Percentiles rank a stretch among this genome's conserved stretches.
Evolutionary conservation across 2,329 filamentous ascomycete genomes (phyloP).

Genomic region (Cladophialophora exuberans): DNA sequence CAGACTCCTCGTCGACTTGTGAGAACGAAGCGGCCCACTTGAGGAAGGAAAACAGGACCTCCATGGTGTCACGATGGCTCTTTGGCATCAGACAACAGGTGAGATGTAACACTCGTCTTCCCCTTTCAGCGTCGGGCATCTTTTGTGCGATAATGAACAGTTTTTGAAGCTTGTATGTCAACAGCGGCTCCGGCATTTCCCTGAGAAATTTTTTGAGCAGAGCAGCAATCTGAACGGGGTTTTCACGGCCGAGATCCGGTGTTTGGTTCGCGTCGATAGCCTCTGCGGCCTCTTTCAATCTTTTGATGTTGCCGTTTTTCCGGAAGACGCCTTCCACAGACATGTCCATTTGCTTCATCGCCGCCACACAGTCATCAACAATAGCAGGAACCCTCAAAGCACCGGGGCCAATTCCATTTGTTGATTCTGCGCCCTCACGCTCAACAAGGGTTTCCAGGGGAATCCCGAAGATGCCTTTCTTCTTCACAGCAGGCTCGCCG

Average conservation of each 20-base stretch:
- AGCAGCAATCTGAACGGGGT: constrained; percentile 90
- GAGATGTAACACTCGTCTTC: constrained; percentile 83
- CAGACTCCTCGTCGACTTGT: constrained; percentile 93
- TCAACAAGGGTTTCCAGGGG: constrained; percentile 87
- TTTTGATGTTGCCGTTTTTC: constrained; percentile 98
- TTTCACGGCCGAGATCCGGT: constrained; percentile 84
- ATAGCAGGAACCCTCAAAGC: constrained; percentile 89
- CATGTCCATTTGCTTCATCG: constrained; percentile 98
- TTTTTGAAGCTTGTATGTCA: constrained; percentile 92
- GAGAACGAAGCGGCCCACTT: constrained; percentile 98
- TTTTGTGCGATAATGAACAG: constrained; percentile 90
- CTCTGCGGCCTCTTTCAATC: constrained; percentile 82
- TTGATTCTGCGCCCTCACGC: constrained; percentile 94
- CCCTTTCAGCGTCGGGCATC: constrained; percentile 78
- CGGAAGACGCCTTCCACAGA: constrained; percentile 98
- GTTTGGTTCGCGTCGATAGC: constrained; percentile 84
- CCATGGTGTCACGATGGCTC: constrained; percentile 87
- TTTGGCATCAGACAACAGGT: constrained; percentile 93
- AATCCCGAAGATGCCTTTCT: constrained; percentile 93
- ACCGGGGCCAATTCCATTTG: constrained; percentile 90
- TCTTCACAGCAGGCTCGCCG: constrained; percentile 77
- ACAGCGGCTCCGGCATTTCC: constrained; percentile 88
- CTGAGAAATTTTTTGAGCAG: constrained; percentile 93
- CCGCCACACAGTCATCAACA: constrained; percentile 89
- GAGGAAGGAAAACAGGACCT: constrained; percentile 92